A percentile compares a stretch with the other conserved stretches of the same genome.
Conservation (phyloP, 2,329 filamentous ascomycete species). For the Leptoxyphium fumago region DNA sequence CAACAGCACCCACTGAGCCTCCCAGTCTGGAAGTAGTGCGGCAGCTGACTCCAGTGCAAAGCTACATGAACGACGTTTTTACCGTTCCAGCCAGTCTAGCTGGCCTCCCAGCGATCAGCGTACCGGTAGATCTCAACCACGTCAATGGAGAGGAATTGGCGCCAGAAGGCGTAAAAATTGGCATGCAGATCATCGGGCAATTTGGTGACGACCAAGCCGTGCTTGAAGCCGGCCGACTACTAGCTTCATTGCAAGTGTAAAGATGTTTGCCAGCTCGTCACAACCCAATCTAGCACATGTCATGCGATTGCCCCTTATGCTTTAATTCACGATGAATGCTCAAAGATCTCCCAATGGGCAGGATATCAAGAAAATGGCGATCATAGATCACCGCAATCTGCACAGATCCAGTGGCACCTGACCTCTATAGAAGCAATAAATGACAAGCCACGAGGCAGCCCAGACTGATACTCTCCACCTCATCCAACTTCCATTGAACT, state of each 20-base stretch:
- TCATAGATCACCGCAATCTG: too few species aligned
- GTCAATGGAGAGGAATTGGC: conserved; percentile 3
- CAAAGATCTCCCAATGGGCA: too few species aligned
- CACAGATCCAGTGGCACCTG: too few species aligned
- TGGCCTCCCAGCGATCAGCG: conserved; percentile 73
- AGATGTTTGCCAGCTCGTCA: background rate
- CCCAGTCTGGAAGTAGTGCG: conserved; percentile 48
- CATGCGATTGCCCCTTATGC: too few species aligned
- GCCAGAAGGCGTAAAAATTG: conserved; percentile 23
- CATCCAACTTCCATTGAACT: too few species aligned
- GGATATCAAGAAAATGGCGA: too few species aligned
- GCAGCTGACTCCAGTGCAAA: conserved; percentile 45
- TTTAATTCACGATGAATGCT: too few species aligned
- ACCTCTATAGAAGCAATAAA: too few species aligned
- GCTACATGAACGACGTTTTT: conserved; percentile 87
- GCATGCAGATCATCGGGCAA: conserved; percentile 68
- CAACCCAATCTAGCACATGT: too few species aligned
- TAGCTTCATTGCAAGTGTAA: conserved; percentile 19
- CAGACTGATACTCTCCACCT: too few species aligned
- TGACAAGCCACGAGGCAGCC: too few species aligned
- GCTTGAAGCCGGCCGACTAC: conserved; percentile 40
- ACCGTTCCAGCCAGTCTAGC: conserved; percentile 90
- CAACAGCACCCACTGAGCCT: conserved; percentile 67
- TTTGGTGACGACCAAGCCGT: conserved; percentile 60
- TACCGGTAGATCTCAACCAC: conserved; percentile 40